Evolutionary conservation across 2,329 filamentous ascomycete genomes (phyloP).

Genomic region (Trichoderma harzianum): DNA sequence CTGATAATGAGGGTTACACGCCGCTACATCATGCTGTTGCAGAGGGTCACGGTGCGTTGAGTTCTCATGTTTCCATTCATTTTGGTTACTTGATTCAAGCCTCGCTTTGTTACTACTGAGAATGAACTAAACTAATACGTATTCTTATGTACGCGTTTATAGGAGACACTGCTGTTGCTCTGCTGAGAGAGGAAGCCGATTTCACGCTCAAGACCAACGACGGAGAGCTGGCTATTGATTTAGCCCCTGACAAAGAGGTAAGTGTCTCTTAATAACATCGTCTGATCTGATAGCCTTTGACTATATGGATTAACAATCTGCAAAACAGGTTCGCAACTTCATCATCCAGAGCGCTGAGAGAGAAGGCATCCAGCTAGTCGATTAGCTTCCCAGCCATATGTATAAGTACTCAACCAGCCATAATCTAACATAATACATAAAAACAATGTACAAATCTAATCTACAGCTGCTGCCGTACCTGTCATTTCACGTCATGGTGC

Average conservation of each 20-base stretch:
- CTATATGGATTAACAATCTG: background rate
- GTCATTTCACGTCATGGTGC: constrained; percentile 2
- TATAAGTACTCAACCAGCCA: constrained; percentile 8
- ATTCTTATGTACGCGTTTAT: background rate
- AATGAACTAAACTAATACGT: background rate
- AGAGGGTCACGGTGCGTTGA: constrained; percentile 62
- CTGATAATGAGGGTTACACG: constrained; percentile 79
- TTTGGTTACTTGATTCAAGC: background rate
- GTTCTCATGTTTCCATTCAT: background rate
- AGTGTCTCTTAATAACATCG: constrained; percentile 20
- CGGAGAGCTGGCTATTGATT: constrained; percentile 69
- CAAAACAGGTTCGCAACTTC: constrained; percentile 64
- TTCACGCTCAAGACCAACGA: constrained; percentile 70
- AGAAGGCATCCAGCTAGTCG: constrained; percentile 68
- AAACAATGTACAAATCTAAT: constrained; percentile 15
- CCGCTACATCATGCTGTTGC: constrained; percentile 84
- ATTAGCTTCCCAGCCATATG: background rate
- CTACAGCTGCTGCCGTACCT: constrained; percentile 6
- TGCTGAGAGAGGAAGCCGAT: constrained; percentile 84
- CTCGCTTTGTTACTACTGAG: background rate
- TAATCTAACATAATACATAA: constrained; percentile 21
- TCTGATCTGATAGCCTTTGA: background rate
- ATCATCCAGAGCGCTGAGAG: constrained; percentile 75
- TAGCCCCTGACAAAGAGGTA: constrained; percentile 84
- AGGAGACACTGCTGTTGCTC: constrained; percentile 74